phyloP scores from a whole-genome alignment of 2,329 filamentous ascomycete genomes.

The Diaporthe vexans region DNA sequence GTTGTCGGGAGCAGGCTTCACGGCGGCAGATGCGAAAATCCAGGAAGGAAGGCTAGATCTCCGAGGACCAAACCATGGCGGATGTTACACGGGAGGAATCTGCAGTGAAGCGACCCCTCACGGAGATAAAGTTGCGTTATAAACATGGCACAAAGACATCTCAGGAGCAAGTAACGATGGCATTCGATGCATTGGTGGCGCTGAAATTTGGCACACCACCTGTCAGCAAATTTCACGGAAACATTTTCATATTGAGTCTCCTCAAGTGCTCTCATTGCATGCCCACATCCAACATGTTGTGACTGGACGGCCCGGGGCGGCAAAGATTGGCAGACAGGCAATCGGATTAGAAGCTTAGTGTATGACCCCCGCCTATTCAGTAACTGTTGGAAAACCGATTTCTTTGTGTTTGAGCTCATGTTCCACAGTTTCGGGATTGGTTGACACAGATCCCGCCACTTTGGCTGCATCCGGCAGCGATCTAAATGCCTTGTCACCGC shows the following conservation, averaged over 20 bases:
- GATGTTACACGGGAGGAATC: neutral
- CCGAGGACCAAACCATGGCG: neutral
- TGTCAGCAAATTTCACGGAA: too few species aligned
- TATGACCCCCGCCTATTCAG: too few species aligned
- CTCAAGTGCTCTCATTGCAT: too few species aligned
- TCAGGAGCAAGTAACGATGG: neutral
- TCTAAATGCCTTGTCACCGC: neutral
- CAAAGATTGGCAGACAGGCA: neutral
- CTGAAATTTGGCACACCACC: neutral
- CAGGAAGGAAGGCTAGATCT: neutral
- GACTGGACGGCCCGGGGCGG: neutral
- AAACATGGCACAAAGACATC: neutral
- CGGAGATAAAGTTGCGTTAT: neutral
- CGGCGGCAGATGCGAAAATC: neutral
- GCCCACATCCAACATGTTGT: neutral
- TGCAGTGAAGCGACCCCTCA: neutral
- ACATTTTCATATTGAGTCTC: too few species aligned
- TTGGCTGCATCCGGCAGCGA: neutral
- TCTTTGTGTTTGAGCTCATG: too few species aligned
- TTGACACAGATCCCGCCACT: neutral
- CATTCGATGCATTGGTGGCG: neutral
- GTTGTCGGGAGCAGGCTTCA: neutral
- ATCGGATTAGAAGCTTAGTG: neutral
- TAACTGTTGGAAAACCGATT: neutral
- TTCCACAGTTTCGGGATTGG: neutral